Percentiles rank a stretch among this genome's conserved stretches.
phyloP scores from a whole-genome alignment of 1,139 yeast species.

The Yamadazyma mexicana region DNA sequence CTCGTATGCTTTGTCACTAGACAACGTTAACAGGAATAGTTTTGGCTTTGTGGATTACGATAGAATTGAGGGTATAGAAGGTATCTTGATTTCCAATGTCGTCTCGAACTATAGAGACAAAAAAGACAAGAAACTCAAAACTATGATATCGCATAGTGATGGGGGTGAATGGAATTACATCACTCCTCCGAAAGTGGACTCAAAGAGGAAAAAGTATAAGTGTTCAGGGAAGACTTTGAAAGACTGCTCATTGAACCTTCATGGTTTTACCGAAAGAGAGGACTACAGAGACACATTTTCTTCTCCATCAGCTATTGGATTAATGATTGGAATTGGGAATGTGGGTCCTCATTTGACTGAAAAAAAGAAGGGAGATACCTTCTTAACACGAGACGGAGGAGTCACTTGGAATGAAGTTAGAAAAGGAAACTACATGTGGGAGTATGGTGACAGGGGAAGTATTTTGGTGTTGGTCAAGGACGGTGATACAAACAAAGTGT shows the following conservation, averaged over 20 bases:
- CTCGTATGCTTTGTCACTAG: conserved; percentile 71
- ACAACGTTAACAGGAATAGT: conserved; percentile 71
- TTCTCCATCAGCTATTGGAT: conserved; percentile 86
- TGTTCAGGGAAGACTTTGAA: conserved; percentile 54
- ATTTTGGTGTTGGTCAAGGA: conserved; percentile 69
- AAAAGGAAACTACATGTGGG: conserved; percentile 86
- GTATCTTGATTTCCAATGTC: conserved; percentile 72
- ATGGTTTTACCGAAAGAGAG: conserved; percentile 85
- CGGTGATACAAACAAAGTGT: conserved; percentile 56
- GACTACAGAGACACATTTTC: conserved; percentile 85
- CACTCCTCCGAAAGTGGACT: conserved; percentile 65
- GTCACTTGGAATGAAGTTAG: conserved; percentile 78
- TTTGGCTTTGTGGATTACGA: conserved; percentile 89
- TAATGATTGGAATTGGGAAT: conserved; percentile 85
- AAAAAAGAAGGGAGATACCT: conserved; percentile 61
- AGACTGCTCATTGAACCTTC: conserved; percentile 79
- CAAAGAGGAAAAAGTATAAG: conserved; percentile 55
- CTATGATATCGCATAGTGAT: conserved; percentile 83
- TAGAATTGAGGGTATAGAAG: conserved; percentile 82
- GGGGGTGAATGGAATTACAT: conserved; percentile 85
- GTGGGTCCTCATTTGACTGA: conserved; percentile 66
- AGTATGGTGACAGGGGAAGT: conserved; percentile 93
- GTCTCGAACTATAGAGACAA: conserved; percentile 46
- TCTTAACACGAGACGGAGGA: conserved; percentile 85
- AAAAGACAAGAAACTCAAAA: conserved; percentile 45